Evolutionary conservation across 23 red algal genomes (phyloP).

Genomic region (Cyanidiococcus yangmingshanensis): DNA sequence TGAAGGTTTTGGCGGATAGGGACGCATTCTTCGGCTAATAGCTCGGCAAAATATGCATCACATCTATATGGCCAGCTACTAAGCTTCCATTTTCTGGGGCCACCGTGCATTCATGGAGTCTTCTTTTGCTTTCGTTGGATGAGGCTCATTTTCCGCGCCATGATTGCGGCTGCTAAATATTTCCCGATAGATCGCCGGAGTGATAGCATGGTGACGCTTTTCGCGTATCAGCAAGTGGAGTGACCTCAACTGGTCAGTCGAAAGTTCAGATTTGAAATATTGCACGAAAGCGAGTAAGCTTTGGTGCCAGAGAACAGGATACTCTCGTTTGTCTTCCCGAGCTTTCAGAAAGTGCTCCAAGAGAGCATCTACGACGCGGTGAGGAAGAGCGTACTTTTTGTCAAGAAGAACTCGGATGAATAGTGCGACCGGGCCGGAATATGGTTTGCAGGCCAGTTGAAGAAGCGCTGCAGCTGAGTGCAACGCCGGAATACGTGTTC

Average conservation of each 20-base stretch:
- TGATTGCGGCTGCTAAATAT: too few species aligned
- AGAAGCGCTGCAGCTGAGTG: constrained; percentile 87
- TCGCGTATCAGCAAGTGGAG: constrained; percentile 59
- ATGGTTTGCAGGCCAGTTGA: constrained; percentile 47
- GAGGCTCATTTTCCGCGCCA: too few species aligned
- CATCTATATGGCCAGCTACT: too few species aligned
- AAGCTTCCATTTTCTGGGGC: too few species aligned
- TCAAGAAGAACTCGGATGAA: constrained; percentile 80
- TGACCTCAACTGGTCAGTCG: constrained; percentile 53
- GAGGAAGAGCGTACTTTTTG: constrained; percentile 88
- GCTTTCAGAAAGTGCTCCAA: constrained; percentile 57
- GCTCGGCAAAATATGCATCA: too few species aligned
- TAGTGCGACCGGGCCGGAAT: constrained; percentile 45
- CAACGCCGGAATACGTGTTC: constrained; percentile 74
- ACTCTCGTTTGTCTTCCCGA: constrained; percentile 23
- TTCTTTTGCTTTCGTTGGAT: too few species aligned
- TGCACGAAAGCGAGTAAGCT: constrained; percentile 65
- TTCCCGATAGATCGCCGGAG: constrained; percentile 81
- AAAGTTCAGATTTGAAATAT: constrained; percentile 58
- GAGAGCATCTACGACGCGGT: constrained; percentile 65
- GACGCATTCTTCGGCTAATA: too few species aligned
- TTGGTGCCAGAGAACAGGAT: constrained; percentile 80
- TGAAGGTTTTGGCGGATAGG: too few species aligned
- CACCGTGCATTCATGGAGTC: too few species aligned
- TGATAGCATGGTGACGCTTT: constrained; percentile 59